Conservation (phyloP, 2,329 filamentous ascomycete genomes). For the Raffaelea deltoideospora region DNA sequence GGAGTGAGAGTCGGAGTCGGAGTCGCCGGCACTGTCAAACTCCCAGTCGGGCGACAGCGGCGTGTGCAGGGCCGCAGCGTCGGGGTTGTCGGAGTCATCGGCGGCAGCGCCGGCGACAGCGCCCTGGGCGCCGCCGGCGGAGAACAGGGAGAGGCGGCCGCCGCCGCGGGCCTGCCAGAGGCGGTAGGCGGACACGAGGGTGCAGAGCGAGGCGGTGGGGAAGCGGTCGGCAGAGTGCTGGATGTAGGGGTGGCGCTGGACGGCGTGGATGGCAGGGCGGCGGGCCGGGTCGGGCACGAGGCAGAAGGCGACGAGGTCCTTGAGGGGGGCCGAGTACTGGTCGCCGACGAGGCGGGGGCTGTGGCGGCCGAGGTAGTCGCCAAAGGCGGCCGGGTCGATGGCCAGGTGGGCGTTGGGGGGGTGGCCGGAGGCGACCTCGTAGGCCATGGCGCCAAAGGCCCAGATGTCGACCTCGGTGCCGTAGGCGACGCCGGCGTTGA, state of each 20-base stretch:
- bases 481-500: conserved; percentile 45
- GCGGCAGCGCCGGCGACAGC: conserved; percentile 15
- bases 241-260: conserved; percentile 57
- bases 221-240: conserved; percentile 44
- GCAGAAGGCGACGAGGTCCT: conserved; percentile 57
- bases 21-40: conserved; percentile 33
- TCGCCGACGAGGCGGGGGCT: conserved; percentile 56
- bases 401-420: conserved; percentile 47
- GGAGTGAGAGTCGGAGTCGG: conserved; percentile 18
- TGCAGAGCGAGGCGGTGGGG: conserved; percentile 46
- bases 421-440: conserved; percentile 64
- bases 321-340: conserved; percentile 53
- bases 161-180: conserved; percentile 65
- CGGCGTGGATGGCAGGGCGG: conserved; percentile 52
- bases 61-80: conserved; percentile 13
- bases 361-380: conserved; percentile 41
- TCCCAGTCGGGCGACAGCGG: conserved; percentile 39
- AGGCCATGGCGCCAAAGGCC: conserved; percentile 71
- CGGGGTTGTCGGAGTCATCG: neutral
- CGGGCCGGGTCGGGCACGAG: conserved; percentile 52
- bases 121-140: conserved; percentile 40
- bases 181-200: conserved; percentile 56
- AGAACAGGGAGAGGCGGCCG: conserved; percentile 49
- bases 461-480: conserved; percentile 67
- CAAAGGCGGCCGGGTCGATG: conserved; percentile 34